These are phyloP conservation scores for Arxiozyma bovina DNA, from an alignment of 1,139 yeast species.

Conservation along the genomic window DNA sequence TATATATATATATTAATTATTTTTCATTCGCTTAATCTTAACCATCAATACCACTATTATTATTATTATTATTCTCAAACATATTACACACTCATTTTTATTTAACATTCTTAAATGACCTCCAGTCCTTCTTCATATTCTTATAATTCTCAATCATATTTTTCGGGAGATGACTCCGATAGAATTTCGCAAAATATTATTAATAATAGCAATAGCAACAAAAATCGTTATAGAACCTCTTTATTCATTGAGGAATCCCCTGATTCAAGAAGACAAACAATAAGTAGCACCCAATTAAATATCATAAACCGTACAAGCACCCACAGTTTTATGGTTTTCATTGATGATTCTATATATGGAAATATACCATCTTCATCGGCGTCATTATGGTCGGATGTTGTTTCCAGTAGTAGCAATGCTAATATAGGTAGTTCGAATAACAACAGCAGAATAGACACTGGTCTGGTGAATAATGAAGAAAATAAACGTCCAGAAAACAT, in stretches of 20 bases:
- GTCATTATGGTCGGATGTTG: background rate
- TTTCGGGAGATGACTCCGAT: background rate
- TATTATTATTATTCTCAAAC: background rate
- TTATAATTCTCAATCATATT: background rate
- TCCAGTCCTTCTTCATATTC: background rate
- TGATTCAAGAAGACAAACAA: background rate
- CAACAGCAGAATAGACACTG: background rate
- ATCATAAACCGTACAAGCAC: background rate
- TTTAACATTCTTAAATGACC: background rate
- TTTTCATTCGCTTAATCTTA: background rate
- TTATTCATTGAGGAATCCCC: background rate
- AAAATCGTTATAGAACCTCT: background rate
- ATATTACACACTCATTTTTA: background rate
- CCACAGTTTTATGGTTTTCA: slow-evolving; percentile 1
- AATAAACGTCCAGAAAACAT: no score
- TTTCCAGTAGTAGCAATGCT: background rate
- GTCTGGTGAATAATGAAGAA: no score
- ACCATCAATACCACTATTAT: background rate
- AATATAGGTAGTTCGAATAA: background rate
- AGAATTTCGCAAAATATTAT: background rate
- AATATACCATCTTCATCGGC: background rate
- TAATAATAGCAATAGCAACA: background rate
- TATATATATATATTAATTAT: no score
- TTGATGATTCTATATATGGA: background rate
- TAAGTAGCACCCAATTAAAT: background rate